Evolutionary conservation across 2,329 filamentous ascomycete genomes (phyloP), one percentile per base, ranked within the genome.

Genomic region (Incumbomyces lentus): DNA sequence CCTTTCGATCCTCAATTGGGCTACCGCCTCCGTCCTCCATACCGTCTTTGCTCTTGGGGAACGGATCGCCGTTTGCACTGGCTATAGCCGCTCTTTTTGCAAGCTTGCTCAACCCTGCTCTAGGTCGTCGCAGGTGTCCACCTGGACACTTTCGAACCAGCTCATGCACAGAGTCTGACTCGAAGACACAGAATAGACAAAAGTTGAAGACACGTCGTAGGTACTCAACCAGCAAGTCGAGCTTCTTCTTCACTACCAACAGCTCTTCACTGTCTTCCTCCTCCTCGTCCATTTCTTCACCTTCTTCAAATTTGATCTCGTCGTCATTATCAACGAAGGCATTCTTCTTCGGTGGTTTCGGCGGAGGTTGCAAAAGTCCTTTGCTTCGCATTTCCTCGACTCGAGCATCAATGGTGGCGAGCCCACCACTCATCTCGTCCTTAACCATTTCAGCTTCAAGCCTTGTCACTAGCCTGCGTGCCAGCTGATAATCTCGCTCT

Each of bases 181-280:
- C 92, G 57, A 98, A 96, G 4, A 98, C 93, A 64, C 92, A 98
- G 71, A 96, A 98, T 73, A 98, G 95, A 71, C 92, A 98, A 69
- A 98, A 96, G 68, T 92, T 95, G 74, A 93, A 94, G 44, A 98
- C 92, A 13, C 92, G 82, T 44, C 92, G 87, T 49, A 98, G 75
- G 63, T 98, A 98, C 68, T 98, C 92, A 44, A 96, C 92, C 64
- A 95, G 75, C 31, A 98, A 73, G 66, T 98, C 92, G 41, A 98
- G 78, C 60, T 92, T 89, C 73, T 98, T 96, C 76, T 96, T 96
- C 73, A 94, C 92, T 34, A 82, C 76, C 46, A 95, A 65, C 33
- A 95, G 71, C 34, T 95, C 87, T 60, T 95, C 87, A 58, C 94
- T 87, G 56, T 98, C 90, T 30, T 82, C 75, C 52, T 95, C 90